These are phyloP conservation scores for Plasmodium falciparum DNA, from an alignment of 169 alveolate species.

Conservation along the genomic window DNA sequence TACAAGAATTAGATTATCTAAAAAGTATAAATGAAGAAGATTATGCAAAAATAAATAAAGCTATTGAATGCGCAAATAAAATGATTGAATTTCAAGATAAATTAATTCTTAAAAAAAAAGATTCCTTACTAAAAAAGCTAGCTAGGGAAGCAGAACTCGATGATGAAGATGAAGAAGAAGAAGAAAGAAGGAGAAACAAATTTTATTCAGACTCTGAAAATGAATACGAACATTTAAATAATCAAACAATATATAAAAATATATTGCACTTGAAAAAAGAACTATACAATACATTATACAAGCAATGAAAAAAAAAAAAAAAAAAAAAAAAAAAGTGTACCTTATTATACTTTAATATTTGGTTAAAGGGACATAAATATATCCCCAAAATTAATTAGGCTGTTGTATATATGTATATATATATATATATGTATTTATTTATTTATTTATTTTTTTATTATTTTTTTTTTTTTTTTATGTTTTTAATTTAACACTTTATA, in stretches of 20 bases:
- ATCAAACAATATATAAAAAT: slow-evolving; percentile 24
- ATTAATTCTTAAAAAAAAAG: slow-evolving; percentile 12
- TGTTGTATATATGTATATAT: no score
- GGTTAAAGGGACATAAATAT: no score
- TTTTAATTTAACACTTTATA: no score
- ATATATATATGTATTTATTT: no score
- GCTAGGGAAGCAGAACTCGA: slow-evolving; percentile 61
- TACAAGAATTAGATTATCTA: slow-evolving; percentile 31
- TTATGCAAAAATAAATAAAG: slow-evolving; percentile 14
- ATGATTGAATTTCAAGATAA: slow-evolving; percentile 45
- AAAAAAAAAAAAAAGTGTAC: no score
- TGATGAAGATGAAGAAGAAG: slow-evolving; percentile 48
- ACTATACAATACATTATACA: slow-evolving; percentile 26
- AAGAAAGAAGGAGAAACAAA: no score
- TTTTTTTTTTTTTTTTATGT: no score
- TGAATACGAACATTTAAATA: slow-evolving; percentile 11
- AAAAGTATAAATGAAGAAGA: slow-evolving; percentile 26
- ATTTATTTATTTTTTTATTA: no score
- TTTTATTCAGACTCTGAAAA: slow-evolving; percentile 37
- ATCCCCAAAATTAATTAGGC: no score
- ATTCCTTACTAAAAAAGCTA: slow-evolving; percentile 23
- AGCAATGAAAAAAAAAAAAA: neutral
- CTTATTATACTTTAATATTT: neutral
- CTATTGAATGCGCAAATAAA: slow-evolving; percentile 39
- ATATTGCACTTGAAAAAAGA: slow-evolving; percentile 39